Evolutionary conservation across 345 rosid species (phyloP).

Genomic region (Salix brachista): DNA sequence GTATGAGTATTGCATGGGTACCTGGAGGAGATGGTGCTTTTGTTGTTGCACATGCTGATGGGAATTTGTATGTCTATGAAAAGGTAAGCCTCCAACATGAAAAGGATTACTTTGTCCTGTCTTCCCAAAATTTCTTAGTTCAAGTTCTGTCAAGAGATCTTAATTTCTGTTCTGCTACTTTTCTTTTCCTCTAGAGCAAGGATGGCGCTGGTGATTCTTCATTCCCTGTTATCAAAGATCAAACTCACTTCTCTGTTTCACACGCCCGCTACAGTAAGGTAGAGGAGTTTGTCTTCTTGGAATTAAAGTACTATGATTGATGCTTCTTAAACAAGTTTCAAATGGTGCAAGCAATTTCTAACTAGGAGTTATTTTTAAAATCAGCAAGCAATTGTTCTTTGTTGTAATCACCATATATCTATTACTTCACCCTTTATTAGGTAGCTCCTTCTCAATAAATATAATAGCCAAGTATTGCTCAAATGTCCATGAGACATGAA

Average conservation of each 20-base stretch:
- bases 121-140: conserved; percentile 6
- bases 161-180: conserved; percentile 6
- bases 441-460: neutral
- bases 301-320: neutral
- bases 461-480: conserved; percentile 1
- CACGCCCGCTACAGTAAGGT: conserved; percentile 96
- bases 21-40: conserved; percentile 96
- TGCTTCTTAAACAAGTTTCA: conserved; percentile 3
- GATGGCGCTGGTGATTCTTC: conserved; percentile 95
- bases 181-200: conserved; percentile 52
- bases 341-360: neutral
- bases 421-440: neutral
- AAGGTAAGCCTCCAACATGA: conserved; percentile 62
- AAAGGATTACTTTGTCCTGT: conserved; percentile 1
- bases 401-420: neutral
- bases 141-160: conserved; percentile 12
- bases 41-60: conserved; percentile 96
- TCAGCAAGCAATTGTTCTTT: neutral
- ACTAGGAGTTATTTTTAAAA: neutral
- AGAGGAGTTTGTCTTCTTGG: conserved; percentile 12
- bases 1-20: conserved; percentile 89
- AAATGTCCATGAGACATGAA: neutral
- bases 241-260: conserved; percentile 75
- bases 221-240: conserved; percentile 85
- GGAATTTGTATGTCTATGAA: conserved; percentile 87